Percentiles rank a stretch among this genome's conserved stretches.
Conservation (phyloP, 495 filamentous ascomycete species). For the Neurospora terricola region DNA sequence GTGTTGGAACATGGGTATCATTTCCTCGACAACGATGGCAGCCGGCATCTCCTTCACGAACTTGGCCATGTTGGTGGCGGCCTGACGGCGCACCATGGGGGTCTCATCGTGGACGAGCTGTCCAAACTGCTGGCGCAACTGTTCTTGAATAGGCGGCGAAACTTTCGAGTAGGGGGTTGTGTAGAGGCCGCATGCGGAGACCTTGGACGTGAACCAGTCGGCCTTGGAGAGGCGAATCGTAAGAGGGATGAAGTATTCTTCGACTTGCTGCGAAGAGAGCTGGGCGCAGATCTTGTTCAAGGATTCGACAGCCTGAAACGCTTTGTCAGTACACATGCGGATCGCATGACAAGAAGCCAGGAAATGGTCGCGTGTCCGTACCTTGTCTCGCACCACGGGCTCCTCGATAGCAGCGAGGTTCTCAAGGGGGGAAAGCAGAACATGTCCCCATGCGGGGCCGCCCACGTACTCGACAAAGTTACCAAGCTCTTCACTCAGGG, state of each 20-base stretch:
- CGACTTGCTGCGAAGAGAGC: constrained; percentile 81
- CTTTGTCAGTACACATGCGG: constrained; percentile 9
- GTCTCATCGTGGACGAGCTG: constrained; percentile 95
- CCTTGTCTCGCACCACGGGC: constrained; percentile 94
- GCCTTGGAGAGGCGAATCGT: constrained; percentile 92
- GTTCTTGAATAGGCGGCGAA: constrained; percentile 72
- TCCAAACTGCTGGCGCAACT: constrained; percentile 79
- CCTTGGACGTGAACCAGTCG: constrained; percentile 99
- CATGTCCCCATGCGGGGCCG: constrained; percentile 85
- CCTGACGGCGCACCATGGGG: constrained; percentile 94
- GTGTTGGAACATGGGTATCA: constrained; percentile 98
- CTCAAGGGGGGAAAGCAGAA: constrained; percentile 92
- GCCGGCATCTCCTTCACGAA: constrained; percentile 95
- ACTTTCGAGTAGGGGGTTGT: constrained; percentile 86
- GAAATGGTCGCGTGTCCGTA: constrained; percentile 23
- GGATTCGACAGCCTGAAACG: constrained; percentile 81
- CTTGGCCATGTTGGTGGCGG: constrained; percentile 91
- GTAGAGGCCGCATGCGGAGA: constrained; percentile 93
- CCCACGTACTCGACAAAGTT: constrained; percentile 97
- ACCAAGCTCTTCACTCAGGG: constrained; percentile 91
- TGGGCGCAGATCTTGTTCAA: constrained; percentile 97
- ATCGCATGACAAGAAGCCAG: background rate
- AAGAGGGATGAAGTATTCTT: constrained; percentile 93
- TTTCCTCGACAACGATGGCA: constrained; percentile 85
- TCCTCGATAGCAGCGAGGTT: constrained; percentile 98